Evolutionary conservation across 2,329 filamentous ascomycete genomes (phyloP).

Genomic region (Coleophoma crateriformis): DNA sequence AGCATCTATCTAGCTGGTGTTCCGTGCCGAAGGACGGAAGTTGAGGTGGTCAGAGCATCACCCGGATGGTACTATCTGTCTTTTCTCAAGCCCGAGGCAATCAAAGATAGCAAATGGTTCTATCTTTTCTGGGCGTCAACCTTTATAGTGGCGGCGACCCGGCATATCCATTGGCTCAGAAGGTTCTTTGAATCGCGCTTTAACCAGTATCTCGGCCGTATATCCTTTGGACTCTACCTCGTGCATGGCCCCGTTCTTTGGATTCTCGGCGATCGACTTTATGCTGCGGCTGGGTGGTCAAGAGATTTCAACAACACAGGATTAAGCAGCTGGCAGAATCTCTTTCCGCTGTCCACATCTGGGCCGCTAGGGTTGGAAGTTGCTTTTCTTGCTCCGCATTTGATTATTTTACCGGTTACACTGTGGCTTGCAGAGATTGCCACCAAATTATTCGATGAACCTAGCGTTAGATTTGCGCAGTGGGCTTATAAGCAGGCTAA

Average conservation of each 20-base stretch:
- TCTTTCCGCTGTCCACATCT: conserved; percentile 45
- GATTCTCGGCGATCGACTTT: conserved; percentile 56
- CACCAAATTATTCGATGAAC: conserved; percentile 53
- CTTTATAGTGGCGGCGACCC: conserved; percentile 48
- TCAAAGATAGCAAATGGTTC: conserved; percentile 64
- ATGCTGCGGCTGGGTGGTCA: conserved; percentile 53
- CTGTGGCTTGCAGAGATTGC: conserved; percentile 52
- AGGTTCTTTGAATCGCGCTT: conserved; percentile 53
- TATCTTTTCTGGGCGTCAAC: conserved; percentile 57
- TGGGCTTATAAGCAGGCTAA: conserved; percentile 49
- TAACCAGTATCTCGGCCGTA: conserved; percentile 56
- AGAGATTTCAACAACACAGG: conserved; percentile 41
- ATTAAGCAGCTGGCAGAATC: conserved; percentile 51
- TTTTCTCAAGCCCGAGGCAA: conserved; percentile 58
- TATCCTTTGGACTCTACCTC: conserved; percentile 59
- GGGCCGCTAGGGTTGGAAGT: conserved; percentile 58
- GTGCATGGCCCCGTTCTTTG: conserved; percentile 58
- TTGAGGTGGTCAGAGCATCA: conserved; percentile 44
- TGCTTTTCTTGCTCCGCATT: conserved; percentile 51
- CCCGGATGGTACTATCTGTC: conserved; percentile 38
- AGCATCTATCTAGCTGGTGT: conserved; percentile 56
- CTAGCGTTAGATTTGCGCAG: conserved; percentile 49
- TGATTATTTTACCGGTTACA: conserved; percentile 55
- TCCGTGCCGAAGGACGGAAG: conserved; percentile 42
- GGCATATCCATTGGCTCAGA: conserved; percentile 51